Conservation (phyloP, 176 grass and related monocot genomes). For the Thalia dealbata region DNA sequence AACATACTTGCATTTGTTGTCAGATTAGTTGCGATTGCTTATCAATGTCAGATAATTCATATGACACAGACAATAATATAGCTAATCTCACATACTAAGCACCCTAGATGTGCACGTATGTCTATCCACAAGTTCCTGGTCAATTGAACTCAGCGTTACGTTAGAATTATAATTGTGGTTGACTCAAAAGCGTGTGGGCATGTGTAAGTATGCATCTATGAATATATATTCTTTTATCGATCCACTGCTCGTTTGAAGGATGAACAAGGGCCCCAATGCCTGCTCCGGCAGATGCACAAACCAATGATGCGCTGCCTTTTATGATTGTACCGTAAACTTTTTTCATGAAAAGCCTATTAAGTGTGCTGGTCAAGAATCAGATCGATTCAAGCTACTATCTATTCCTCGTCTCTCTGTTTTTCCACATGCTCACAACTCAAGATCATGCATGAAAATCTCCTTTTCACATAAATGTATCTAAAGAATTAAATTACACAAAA, state of each 20-base stretch:
- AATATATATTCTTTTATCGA: constrained; percentile 54
- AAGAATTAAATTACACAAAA: too few relatives aligned
- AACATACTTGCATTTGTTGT: too few relatives aligned
- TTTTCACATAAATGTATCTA: too few relatives aligned
- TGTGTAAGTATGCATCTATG: neutral
- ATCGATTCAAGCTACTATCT: too few relatives aligned
- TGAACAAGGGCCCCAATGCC: constrained; percentile 72
- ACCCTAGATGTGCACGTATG: neutral
- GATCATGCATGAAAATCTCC: too few relatives aligned
- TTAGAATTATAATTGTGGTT: neutral
- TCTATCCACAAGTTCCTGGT: neutral
- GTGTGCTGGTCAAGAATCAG: too few relatives aligned
- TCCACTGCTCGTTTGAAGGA: constrained; percentile 79
- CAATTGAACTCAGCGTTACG: neutral
- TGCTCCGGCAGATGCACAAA: constrained; percentile 82
- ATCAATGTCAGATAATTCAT: neutral
- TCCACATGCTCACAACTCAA: too few relatives aligned
- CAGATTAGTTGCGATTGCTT: neutral
- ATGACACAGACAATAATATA: neutral
- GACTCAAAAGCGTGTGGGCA: too few relatives aligned
- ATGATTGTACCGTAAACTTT: constrained; percentile 57
- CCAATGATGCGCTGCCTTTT: constrained; percentile 80
- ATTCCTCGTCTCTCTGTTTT: too few relatives aligned
- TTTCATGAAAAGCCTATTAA: constrained; percentile 35
- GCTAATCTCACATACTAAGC: neutral